Percentiles rank a stretch among this genome's conserved stretches.
Evolutionary conservation across 1,284 basidiomycete genomes (phyloP).

Genomic region (Ceratobasidium sp.): DNA sequence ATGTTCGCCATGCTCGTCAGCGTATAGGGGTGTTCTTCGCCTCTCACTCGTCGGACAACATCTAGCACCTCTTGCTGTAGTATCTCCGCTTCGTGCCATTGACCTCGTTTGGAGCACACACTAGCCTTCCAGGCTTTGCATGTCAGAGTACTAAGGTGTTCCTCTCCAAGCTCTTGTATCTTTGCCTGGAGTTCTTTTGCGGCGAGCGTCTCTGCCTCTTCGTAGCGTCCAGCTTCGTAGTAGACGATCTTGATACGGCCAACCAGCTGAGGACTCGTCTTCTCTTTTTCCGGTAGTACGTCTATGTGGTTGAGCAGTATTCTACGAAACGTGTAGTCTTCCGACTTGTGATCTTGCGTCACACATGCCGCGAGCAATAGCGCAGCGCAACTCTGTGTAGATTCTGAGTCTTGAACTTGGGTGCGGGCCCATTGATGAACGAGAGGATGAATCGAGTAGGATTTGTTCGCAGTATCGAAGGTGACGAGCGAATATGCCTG

Average conservation of each 20-base stretch:
- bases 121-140: conserved; percentile 11
- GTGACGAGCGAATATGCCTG: conserved; percentile 27
- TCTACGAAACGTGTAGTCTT: conserved; percentile 24
- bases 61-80: conserved; percentile 7
- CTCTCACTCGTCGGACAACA: conserved; percentile 29
- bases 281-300: not conserved
- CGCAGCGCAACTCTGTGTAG: not conserved
- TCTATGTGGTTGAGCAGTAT: conserved; percentile 32
- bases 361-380: conserved; percentile 26
- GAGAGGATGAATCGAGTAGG: conserved; percentile 36
- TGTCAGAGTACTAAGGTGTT: conserved; percentile 15
- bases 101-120: not conserved
- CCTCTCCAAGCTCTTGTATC: conserved; percentile 1
- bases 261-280: not conserved
- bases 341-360: not conserved
- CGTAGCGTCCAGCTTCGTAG: conserved; percentile 8
- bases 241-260: not conserved
- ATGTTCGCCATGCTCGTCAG: conserved; percentile 40
- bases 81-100: conserved; percentile 19
- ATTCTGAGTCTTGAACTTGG: not conserved
- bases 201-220: not conserved
- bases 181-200: not conserved
- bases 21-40: conserved; percentile 44
- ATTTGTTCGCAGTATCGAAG: not conserved
- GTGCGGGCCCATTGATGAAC: conserved; percentile 37